Evolutionary conservation across 345 rosid genomes (phyloP).

Genomic region (Pistacia vera): DNA sequence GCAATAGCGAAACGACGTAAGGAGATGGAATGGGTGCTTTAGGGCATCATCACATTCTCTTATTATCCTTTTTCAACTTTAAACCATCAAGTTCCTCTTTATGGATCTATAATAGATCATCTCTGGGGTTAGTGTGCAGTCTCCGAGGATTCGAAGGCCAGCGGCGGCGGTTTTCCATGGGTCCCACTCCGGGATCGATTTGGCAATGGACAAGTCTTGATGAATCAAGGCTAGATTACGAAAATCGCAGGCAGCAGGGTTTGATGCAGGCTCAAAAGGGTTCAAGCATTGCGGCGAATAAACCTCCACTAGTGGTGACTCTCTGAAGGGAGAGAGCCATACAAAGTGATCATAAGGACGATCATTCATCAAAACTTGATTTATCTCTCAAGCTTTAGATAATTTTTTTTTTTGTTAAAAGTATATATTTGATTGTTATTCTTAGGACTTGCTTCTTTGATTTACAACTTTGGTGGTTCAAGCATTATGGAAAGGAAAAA

Average conservation of each 20-base stretch:
- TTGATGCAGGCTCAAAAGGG: too few species aligned
- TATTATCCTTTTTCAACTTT: constrained; percentile 18
- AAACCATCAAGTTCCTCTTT: too few species aligned
- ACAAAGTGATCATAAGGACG: not conserved
- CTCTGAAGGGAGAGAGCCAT: not conserved
- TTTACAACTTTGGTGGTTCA: too few species aligned
- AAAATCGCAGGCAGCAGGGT: not conserved
- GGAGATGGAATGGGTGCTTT: constrained; percentile 23
- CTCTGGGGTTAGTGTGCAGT: constrained; percentile 19
- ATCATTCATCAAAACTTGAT: constrained; percentile 5
- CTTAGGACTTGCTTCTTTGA: too few species aligned
- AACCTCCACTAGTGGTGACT: not conserved
- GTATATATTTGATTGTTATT: too few species aligned
- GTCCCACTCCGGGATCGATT: constrained; percentile 13
- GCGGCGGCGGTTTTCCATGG: constrained; percentile 23
- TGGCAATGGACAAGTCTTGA: constrained; percentile 10
- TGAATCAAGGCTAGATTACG: constrained; percentile 11
- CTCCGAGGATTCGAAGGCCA: constrained; percentile 21
- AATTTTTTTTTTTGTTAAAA: too few species aligned
- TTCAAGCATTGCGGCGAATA: not conserved
- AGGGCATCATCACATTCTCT: constrained; percentile 18
- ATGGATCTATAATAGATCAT: constrained; percentile 26
- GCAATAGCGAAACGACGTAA: constrained; percentile 36
- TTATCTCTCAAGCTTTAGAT: too few species aligned
- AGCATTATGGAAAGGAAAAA: too few species aligned